These are phyloP conservation scores for Metschnikowia bowlesiae DNA, from an alignment of 805 yeast species.

Conservation along the genomic window DNA sequence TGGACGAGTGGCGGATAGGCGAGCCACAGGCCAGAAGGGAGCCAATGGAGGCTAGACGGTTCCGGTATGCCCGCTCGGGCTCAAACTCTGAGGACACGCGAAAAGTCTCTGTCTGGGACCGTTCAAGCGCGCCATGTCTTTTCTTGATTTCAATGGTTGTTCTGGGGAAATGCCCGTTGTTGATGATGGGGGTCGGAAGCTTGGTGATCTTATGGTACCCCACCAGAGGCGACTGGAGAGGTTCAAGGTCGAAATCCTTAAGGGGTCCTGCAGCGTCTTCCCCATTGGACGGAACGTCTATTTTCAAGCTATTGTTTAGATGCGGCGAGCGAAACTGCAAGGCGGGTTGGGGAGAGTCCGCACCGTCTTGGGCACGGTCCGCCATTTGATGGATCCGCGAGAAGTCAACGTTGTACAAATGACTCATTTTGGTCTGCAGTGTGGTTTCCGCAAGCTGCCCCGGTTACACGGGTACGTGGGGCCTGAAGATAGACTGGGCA, in stretches of 20 bases:
- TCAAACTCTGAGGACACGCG: slow-evolving; percentile 14
- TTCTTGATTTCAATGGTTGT: slow-evolving; percentile 9
- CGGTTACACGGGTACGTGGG: background rate
- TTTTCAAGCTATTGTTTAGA: slow-evolving; percentile 7
- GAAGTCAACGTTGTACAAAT: background rate
- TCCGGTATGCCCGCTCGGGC: slow-evolving; percentile 4
- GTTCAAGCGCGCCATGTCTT: background rate
- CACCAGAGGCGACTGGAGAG: slow-evolving; percentile 4
- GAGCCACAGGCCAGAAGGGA: background rate
- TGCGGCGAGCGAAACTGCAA: slow-evolving; percentile 2
- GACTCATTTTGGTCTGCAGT: slow-evolving; percentile 1
- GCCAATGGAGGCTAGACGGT: slow-evolving; percentile 1
- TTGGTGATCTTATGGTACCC: slow-evolving; percentile 35
- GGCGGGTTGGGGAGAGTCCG: background rate
- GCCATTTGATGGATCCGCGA: background rate
- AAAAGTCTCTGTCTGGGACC: background rate
- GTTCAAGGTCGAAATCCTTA: slow-evolving; percentile 9
- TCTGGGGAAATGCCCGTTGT: slow-evolving; percentile 9
- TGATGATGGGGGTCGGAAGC: slow-evolving; percentile 42
- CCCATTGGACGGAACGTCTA: slow-evolving; percentile 9
- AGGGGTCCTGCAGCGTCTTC: slow-evolving; percentile 1
- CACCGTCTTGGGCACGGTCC: background rate
- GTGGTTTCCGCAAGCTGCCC: background rate
- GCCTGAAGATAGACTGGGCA: background rate
- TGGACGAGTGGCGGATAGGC: slow-evolving; percentile 9